Evolutionary conservation across 2,329 filamentous ascomycete species (phyloP).

Genomic region (Neonectria coccinea): DNA sequence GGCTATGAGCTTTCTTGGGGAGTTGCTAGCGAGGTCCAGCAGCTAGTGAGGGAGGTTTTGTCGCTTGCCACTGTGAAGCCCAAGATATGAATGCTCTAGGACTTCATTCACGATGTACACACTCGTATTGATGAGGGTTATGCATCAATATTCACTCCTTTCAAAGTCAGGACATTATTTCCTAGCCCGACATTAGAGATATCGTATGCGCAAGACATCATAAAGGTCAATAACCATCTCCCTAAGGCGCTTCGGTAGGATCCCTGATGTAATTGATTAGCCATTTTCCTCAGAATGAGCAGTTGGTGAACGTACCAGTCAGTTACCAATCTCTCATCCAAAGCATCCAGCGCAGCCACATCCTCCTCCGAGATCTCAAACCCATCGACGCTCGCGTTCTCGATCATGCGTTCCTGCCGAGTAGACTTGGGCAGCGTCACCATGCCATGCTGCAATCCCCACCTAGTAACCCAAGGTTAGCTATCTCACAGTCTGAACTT

Average conservation of each 20-base stretch:
- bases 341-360: conserved; percentile 69
- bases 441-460: conserved; percentile 81
- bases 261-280: conserved; percentile 42
- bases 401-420: conserved; percentile 69
- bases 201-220: background rate
- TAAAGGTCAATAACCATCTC: background rate
- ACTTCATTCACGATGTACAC: background rate
- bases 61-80: background rate
- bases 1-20: conserved; percentile 73
- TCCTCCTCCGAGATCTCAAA: conserved; percentile 74
- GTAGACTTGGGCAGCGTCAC: conserved; percentile 81
- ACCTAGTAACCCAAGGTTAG: conserved; percentile 57
- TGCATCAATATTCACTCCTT: background rate
- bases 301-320: conserved; percentile 61
- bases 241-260: conserved; percentile 46
- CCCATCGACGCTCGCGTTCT: conserved; percentile 71
- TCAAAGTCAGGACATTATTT: background rate
- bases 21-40: conserved; percentile 61
- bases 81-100: conserved; percentile 24
- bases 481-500: background rate
- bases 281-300: background rate
- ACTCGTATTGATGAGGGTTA: background rate
- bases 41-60: conserved; percentile 30
- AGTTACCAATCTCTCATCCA: conserved; percentile 80
- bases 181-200: background rate